Conservation (phyloP, 2,329 filamentous ascomycete species). For the Hypoxylon sp. region DNA sequence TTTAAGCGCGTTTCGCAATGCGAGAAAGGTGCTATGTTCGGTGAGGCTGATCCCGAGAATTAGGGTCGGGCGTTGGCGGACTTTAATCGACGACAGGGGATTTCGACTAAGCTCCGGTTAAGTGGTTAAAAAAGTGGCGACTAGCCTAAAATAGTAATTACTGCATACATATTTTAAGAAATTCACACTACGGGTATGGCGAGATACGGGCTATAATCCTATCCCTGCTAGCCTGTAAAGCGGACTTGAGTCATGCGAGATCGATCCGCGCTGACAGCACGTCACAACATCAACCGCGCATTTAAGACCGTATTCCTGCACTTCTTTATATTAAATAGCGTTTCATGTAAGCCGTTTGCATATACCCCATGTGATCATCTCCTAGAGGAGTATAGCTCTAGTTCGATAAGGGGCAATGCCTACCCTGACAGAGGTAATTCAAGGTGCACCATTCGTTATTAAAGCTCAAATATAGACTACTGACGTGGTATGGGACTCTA, state of each 20-base stretch:
- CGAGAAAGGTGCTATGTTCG: constrained; percentile 18
- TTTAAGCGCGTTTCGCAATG: constrained; percentile 4
- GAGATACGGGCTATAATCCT: background rate
- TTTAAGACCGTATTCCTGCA: background rate
- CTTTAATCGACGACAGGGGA: constrained; percentile 35
- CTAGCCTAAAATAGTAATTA: constrained; percentile 21
- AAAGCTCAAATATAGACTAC: background rate
- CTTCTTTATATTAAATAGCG: background rate
- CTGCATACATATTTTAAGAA: background rate
- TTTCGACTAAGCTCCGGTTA: constrained; percentile 18
- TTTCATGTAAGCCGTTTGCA: constrained; percentile 7
- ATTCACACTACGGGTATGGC: background rate
- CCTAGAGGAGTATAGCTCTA: background rate
- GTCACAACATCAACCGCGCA: constrained; percentile 3
- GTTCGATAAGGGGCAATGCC: constrained; percentile 19
- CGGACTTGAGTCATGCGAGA: constrained; percentile 10
- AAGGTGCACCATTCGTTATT: background rate
- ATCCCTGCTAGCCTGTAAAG: constrained; percentile 31
- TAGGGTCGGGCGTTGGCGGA: constrained; percentile 19
- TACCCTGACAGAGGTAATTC: constrained; percentile 31
- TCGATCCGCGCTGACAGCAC: constrained; percentile 3
- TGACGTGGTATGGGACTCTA: constrained; percentile 20
- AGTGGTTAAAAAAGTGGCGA: background rate
- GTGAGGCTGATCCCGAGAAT: constrained; percentile 43
- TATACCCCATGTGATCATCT: background rate